Evolutionary conservation across 345 rosid species (phyloP).

Genomic region (Syzygium oleosum): DNA sequence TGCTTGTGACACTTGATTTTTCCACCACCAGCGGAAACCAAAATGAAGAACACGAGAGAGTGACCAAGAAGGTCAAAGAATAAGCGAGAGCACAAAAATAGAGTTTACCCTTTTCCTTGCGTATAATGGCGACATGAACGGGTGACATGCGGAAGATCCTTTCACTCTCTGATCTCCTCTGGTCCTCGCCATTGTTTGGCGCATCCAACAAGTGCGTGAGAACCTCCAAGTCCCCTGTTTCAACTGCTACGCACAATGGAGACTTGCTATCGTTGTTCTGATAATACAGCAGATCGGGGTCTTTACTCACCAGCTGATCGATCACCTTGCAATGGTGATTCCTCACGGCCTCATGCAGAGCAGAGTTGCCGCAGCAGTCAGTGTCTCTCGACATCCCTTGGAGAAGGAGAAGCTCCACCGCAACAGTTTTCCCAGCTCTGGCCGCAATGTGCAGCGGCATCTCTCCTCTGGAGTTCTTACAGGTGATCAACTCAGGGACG

Average conservation of each 20-base stretch:
- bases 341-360: neutral
- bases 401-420: neutral
- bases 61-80: neutral
- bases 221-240: neutral
- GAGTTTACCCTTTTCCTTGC: rapidly evolving
- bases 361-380: neutral
- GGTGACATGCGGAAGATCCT: neutral
- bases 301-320: neutral
- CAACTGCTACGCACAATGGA: neutral
- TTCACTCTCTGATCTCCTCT: neutral
- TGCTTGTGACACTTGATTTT: too few species aligned
- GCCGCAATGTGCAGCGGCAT: neutral
- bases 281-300: neutral
- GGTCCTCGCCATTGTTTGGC: neutral
- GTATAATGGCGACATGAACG: neutral
- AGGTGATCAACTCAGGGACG: neutral
- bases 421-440: neutral
- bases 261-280: neutral
- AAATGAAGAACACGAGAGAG: neutral
- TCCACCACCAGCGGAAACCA: too few species aligned
- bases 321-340: neutral
- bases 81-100: neutral
- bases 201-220: rapidly evolving
- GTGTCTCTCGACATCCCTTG: neutral
- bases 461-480: neutral